Base-by-base conservation (phyloP, 1,139 yeast species). In the Saccharomyces pastorianus region DNA sequence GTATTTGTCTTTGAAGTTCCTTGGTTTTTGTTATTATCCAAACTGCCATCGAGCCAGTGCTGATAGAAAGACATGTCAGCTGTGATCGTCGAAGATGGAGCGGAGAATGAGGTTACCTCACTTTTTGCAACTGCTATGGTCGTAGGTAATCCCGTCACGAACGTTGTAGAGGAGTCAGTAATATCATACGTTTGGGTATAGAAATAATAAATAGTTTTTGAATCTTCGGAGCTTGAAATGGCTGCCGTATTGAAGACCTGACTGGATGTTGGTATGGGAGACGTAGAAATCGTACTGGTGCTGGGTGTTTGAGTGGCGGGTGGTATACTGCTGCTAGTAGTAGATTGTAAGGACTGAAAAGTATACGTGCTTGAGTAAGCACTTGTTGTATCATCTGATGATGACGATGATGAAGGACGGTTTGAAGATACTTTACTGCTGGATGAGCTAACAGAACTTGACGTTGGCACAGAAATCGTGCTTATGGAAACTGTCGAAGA, bases 161-260 rank as follows among this genome's bases (percentile, higher is more conserved):
- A 64, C 1, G 79, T 70, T 0, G 78, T 74, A 3, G 64, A 38
- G 0, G 70, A 55, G 46, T 62, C 79, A 0, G 81, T 76, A 29
- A 78, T 67, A n/a, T 67, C 69, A 56, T 71, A 76, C 1, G 66
- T 61, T 59, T 77, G 79, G 1, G 77, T 70, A 58, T 75, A 76
- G 14, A 59, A 58, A 51, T 55, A 56, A 32, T 53, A 58, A 13
- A 60, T 58, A 1, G 66, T 59, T 4, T 66, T 55, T 9, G 58
- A 47, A 17, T 54, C 54, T 32, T 53, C 52, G 7, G 61, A 55
- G 14, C 59, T 52, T 17, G 55, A 51, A 9, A 46, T 48, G 51
- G 51, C 52, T 34, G 23, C 49, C 26, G 42, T 53, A 46, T 27
- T 29, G 41, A 47, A 46, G 4, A n/a, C 38, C 14, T 46, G 55